These are phyloP conservation scores for Lactarius tabidus DNA, from an alignment of 768 basidiomycete species.

Conservation along the genomic window DNA sequence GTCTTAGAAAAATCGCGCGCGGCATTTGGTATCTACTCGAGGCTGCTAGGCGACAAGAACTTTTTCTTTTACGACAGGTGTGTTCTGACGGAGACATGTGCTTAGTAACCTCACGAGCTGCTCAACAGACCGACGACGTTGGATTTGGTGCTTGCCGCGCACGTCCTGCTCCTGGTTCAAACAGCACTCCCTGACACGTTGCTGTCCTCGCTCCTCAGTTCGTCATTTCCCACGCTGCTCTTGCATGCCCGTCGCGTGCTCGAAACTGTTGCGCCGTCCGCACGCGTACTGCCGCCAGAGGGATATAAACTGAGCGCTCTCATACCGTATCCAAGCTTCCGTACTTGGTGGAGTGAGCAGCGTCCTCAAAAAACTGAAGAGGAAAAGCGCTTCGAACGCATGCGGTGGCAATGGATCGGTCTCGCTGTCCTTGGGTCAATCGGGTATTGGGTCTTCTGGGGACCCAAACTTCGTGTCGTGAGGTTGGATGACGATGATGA, in stretches of 20 bases:
- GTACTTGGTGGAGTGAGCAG: slow-evolving; percentile 32
- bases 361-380: slow-evolving; percentile 35
- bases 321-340: slow-evolving; percentile 19
- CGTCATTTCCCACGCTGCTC: slow-evolving; percentile 54
- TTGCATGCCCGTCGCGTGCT: slow-evolving; percentile 55
- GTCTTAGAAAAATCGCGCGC: slow-evolving; percentile 54
- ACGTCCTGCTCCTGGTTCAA: slow-evolving; percentile 55
- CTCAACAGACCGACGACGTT: slow-evolving; percentile 52
- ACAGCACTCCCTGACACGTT: slow-evolving; percentile 61
- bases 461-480: slow-evolving; percentile 9
- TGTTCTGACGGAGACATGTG: not conserved
- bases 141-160: slow-evolving; percentile 65
- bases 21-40: slow-evolving; percentile 54
- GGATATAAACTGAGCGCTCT: slow-evolving; percentile 37
- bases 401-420: slow-evolving; percentile 53
- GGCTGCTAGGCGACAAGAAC: slow-evolving; percentile 45
- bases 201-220: slow-evolving; percentile 49
- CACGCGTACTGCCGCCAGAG: slow-evolving; percentile 27
- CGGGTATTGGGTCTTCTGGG: slow-evolving; percentile 32
- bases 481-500: slow-evolving; percentile 4
- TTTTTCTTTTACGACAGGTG: slow-evolving; percentile 54
- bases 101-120: slow-evolving; percentile 2
- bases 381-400: slow-evolving; percentile 45
- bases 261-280: slow-evolving; percentile 31
- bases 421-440: slow-evolving; percentile 41